Base-by-base conservation (phyloP, 2,329 filamentous ascomycete species). In the Hypoxylon sp. region DNA sequence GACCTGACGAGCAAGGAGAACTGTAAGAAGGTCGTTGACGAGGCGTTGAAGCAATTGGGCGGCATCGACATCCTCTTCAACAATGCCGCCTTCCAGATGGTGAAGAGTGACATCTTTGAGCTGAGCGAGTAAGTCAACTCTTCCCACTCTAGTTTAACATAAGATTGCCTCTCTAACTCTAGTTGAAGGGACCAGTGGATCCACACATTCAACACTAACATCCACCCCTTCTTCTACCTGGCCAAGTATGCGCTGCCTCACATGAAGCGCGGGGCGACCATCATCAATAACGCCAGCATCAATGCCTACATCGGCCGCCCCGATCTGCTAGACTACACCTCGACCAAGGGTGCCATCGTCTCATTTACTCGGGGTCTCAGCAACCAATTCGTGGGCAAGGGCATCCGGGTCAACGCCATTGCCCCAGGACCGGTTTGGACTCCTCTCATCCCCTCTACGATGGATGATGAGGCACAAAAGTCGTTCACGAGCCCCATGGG, bases 251-350 rank as follows among this genome's bases (percentile, higher is more conserved):
- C 86, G 11, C 83, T 96, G 10, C 89, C 89, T 0, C 90, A 94
- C 79, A 91, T 96, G 89, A 87, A 88, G 75, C 78, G 79, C n/a
- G 93, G 93, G 36, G 86, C 88, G 61, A 89, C 88, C 25, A 93
- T 97, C 78, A 93, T 97, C 85, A 96, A 95, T 82, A 94, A 93
- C 77, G 90, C 92, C 48, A 94, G 91, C 32, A 90, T 96, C 77
- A 95, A 95, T 78, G 91, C 90, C 25, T 96, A 95, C 80, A 87
- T 94, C 63, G 93, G 93, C 41, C 90, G 92, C 1, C 90, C 90
- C 0, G 92, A 95, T 74, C 85, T 95, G 1, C 86, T 96, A 52
- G 92, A 96, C 79, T 95, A 96, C 81, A 94, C 92, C 0, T 89
- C 90, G 1, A 93, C 90, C 25, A 93, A 93, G 78, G 92, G 92